phyloP scores from a whole-genome alignment of 352 stramenopile species.

The Globisporangium ultimum region DNA sequence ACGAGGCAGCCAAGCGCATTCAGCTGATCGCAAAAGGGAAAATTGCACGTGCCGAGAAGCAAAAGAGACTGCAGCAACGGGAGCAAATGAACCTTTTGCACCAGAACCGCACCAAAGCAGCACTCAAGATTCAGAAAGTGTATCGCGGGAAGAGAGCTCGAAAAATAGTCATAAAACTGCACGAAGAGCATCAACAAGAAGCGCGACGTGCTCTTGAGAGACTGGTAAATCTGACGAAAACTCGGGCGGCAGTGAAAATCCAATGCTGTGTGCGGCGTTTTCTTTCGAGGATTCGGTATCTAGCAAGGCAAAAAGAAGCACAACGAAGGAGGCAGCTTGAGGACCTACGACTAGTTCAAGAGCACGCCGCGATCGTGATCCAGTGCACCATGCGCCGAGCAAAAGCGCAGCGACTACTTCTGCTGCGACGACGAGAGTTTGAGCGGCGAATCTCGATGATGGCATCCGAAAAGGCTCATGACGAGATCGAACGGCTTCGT shows the following conservation, averaged over 20 bases:
- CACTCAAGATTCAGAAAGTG: constrained; percentile 61
- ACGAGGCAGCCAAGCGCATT: constrained; percentile 53
- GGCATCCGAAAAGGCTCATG: constrained; percentile 72
- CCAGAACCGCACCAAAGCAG: constrained; percentile 30
- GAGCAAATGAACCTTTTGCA: constrained; percentile 22
- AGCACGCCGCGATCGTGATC: constrained; percentile 59
- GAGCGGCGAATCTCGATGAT: constrained; percentile 79
- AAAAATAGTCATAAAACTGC: constrained; percentile 25
- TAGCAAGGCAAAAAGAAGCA: constrained; percentile 25
- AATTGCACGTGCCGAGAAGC: constrained; percentile 36
- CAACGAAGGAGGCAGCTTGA: constrained; percentile 21
- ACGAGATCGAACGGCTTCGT: constrained; percentile 75
- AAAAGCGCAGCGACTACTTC: constrained; percentile 34
- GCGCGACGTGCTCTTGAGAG: constrained; percentile 52
- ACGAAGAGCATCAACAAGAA: constrained; percentile 37
- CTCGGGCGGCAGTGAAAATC: constrained; percentile 58
- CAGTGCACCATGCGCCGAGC: constrained; percentile 56
- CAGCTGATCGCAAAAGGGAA: constrained; percentile 55
- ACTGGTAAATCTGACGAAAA: constrained; percentile 56
- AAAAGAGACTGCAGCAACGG: constrained; percentile 23
- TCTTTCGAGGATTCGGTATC: constrained; percentile 37
- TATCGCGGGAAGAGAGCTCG: constrained; percentile 57
- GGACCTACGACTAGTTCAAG: constrained; percentile 25
- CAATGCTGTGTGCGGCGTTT: constrained; percentile 64
- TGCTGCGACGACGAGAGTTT: constrained; percentile 56